Base-by-base conservation (phyloP, 495 filamentous ascomycete species). In the Letharia columbiana region DNA sequence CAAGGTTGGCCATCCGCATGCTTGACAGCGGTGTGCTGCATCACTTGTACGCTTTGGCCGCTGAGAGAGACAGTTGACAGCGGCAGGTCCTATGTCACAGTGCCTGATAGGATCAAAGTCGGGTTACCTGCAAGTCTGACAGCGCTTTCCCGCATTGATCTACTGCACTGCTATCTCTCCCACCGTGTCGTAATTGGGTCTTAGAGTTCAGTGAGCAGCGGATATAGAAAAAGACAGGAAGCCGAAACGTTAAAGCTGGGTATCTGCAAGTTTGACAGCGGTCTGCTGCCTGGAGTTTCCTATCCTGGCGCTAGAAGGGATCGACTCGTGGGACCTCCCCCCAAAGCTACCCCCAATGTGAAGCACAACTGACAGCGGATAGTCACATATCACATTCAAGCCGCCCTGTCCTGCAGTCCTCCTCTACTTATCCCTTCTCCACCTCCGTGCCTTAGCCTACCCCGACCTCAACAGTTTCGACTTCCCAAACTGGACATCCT, bases 231-330 rank as follows among this genome's bases (percentile, higher is more conserved):
- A 2, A 28, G 49, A 52, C 8, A 52, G 49, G 28, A 54, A 33
- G 23, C 50, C 17, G 28, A 54, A 54, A 17, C 0, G 2, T 6
- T 1, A 37, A 57, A 20, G 13, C 54, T 20, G 54, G 52, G 20
- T 33, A 47, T 37, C 54, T 65, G 63, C 63, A 60, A 1, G 54
- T 47, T 42, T 65, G 63, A 60, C 63, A 65, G 63, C 63, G 63
- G 63, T 37, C 33, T 20, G 54, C 33, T 57, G 54, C 54, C 0
- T 57, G 54, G 31, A 37, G 54, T 57, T 57, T 35, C 54, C 33
- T 57, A 20, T 35, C n/a, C 17, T 11, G 33, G 54, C 17, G 3
- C 3, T 37, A 37, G 33, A 20, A 8, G 6, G 54, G 33, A 20
- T 18, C 13, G 33, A 37, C 2, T 20, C 2, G 6, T 17, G 23